Base-by-base conservation (phyloP, 2,329 filamentous ascomycete species). In the Botryosphaeria dothidea region DNA sequence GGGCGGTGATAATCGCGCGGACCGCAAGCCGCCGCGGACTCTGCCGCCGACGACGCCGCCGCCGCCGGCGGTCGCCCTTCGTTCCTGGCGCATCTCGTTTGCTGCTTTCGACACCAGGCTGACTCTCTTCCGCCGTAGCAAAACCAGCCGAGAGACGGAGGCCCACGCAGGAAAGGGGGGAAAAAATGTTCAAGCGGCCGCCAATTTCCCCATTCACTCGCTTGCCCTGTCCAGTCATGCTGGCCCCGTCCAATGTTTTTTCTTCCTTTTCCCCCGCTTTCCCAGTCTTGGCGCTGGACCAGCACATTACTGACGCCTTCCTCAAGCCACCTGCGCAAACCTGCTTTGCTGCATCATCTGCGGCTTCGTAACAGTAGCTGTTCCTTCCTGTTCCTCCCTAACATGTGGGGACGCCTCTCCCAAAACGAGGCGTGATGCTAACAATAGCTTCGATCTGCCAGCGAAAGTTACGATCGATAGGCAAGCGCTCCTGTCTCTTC, bases 381-480 rank as follows among this genome's bases (percentile, higher is more conserved):
- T n/a, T 45, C 17, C 25, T 31, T 60, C 56, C 56, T 34, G 56
- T 46, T 46, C 56, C 56, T 46, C 21, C 36, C 23, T 25, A 38
- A 9, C 15, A 13, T 11, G 27, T 34, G 15, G 31, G 21, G 31
- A 34, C 31, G 31, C 13, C 34, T 19, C 49, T 36, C 21, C 21
- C n/a, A 23, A 15, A 29, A 25, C 31, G 52, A 11, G 21, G 7
- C 15, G 52, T n/a, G 34, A 9, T 34, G 56, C 56, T 60, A 60
- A 60, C 56, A 60, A 60, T 60, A 60, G 56, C 41, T 23, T 41
- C 56, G 56, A 60, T 60, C 56, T 46, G 19, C 56, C 41, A 34
- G 41, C 56, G 21, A 46, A 46, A 60, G 6, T 21, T 17, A 23
- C 56, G 56, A 60, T 60, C 56, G 41, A 46, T 21, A 34, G 54